Evolutionary conservation across 2,329 filamentous ascomycete species (phyloP), one percentile per base, ranked within the genome.

Genomic region (Aspergillaceae sp.): DNA sequence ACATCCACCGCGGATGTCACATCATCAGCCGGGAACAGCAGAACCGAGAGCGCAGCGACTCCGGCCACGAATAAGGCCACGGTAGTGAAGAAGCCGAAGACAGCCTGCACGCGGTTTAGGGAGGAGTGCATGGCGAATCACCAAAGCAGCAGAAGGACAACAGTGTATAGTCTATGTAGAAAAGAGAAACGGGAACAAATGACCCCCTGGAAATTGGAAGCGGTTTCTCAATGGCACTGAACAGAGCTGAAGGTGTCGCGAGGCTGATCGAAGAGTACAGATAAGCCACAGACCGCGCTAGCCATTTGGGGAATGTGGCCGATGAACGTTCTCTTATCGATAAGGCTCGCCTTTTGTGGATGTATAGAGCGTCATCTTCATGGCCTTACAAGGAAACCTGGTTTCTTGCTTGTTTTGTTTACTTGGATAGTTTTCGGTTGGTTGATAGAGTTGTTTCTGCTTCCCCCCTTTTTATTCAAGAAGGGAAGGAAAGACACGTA

Each of bases 41-140:
- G 68, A 59, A 90, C 87, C 35, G 88, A 90, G 43, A 85, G 73
- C 41, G 91, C 90, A 57, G 96, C 87, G 48, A 94, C 72, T 45
- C 78, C 79, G 44, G 82, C 90, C 45, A 96, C 78, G 48, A 80
- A 79, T 63, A 94, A 92, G 47, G 86, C 84, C 53, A 96, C 89
- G 28, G 89, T 94, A 11, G 92, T 97, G 76, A 97, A 96, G 80
- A 94, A 96, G 68, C 92, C 89, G 67, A 98, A 98, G 66, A 89
- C 84, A 72, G 88, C 91, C 70, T 98, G 92, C 56, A 84, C 69
- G 56, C 92, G 87, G 52, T 86, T 88, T 42, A 94, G 71, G 41
- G 85, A 80, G 63, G 87, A 94, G 71, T 96, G 84, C 92, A 98
- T 97, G 5, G 30, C 30, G 8, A 32, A 5, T 6, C 30, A 2